Conservation (phyloP, 1,284 basidiomycete species). For the Trichosporon inkin region DNA sequence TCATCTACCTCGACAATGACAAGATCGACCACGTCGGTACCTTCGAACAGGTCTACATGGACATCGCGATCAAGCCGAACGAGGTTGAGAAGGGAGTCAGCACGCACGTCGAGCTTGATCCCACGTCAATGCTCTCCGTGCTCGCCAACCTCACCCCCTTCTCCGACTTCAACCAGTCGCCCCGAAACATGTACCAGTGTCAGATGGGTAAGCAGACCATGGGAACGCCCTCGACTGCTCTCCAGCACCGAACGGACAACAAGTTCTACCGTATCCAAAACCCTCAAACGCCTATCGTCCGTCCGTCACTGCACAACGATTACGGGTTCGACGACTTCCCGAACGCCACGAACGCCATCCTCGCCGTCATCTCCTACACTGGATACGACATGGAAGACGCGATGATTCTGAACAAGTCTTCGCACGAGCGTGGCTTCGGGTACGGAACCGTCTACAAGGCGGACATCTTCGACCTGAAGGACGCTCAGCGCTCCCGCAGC, state of each 20-base stretch:
- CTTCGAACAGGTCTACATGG: conserved; percentile 99
- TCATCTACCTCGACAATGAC: conserved; percentile 83
- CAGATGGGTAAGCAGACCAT: conserved; percentile 99
- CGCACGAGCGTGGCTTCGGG: conserved; percentile 94
- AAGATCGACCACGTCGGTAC: conserved; percentile 86
- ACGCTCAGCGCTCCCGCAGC: conserved; percentile 64
- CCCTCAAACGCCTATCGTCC: conserved; percentile 91
- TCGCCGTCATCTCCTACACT: conserved; percentile 99
- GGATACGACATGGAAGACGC: conserved; percentile 99
- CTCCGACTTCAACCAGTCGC: conserved; percentile 87
- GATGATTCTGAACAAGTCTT: conserved; percentile 99
- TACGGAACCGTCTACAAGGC: conserved; percentile 98
- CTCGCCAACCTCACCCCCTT: conserved; percentile 62
- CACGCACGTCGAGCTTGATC: conserved; percentile 87
- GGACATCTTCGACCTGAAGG: conserved; percentile 84
- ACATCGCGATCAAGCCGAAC: conserved; percentile 85
- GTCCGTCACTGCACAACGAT: conserved; percentile 85
- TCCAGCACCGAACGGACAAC: conserved; percentile 92
- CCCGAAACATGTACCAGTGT: conserved; percentile 54
- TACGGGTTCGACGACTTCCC: conserved; percentile 99
- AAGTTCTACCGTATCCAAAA: conserved; percentile 96
- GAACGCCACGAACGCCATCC: conserved; percentile 95
- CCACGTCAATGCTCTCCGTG: conserved; percentile 89
- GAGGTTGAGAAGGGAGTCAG: conserved; percentile 81
- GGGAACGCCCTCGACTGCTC: conserved; percentile 92